Base-by-base conservation (phyloP, 1,139 yeast genomes). In the Geotrichum bryndzae region DNA sequence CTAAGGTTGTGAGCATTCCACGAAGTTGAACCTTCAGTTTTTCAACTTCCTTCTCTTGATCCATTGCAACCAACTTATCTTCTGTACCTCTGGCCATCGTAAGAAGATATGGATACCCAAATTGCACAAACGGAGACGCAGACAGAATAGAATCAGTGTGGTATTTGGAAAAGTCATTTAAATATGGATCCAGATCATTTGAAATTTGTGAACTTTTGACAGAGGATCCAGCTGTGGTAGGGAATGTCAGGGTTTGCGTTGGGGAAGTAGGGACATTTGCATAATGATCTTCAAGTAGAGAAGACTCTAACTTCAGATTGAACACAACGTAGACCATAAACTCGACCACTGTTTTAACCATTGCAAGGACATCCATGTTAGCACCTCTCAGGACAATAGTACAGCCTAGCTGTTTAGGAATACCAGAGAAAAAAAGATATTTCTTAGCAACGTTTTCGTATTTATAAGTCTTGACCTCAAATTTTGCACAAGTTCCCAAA, bases 321-420 rank as follows among this genome's bases (percentile, higher is more conserved):
- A 88, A 84, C 46, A 86, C 83, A 1, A 88, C 88, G 58, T 88
- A 87, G 3, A 89, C 82, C 83, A 92, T 80, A 57, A 94, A 86
- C 67, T 90, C 96, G 1, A 89, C 81, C 1, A 92, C 87, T 62
- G 86, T 85, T 71, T 95, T 95, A 29, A 92, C 81, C 61, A 84
- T 83, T 59, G 84, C 81, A 65, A 92, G 74, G 0, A 80, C 71
- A 1, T 83, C 86, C 64, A 69, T 66, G 66, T 82, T 82, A 0
- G 85, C 87, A 1, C 99, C 99, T 63, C 99, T 79, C 31, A 95
- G 76, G 8, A 89, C 79, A 23, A 94, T 82, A 0, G 99, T 91
- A 55, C 94, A 87, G 0, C 99, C 99, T 0, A 86, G 76, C 53
- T 83, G 84, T 27, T 82, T 79, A 55, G 88, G 86, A 67, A 91